Conservation (phyloP, 345 rosid species). For the Rhizophora apiculata region DNA sequence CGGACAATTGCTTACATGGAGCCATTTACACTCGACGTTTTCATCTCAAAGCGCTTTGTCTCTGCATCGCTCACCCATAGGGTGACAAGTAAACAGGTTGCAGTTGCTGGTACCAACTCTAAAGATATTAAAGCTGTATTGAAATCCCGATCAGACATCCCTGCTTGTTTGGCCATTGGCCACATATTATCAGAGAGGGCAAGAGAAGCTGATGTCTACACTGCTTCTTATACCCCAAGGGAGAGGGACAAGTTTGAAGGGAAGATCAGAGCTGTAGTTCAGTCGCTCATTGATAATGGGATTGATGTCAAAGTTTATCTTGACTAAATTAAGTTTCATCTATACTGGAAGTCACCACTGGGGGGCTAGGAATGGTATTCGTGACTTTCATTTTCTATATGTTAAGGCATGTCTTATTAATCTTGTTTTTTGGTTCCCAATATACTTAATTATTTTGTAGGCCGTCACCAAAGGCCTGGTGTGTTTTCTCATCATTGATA, state of each 20-base stretch:
- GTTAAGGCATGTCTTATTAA: too few relatives aligned
- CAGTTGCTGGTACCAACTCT: constrained; percentile 93
- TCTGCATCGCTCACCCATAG: constrained; percentile 90
- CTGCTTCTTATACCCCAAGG: constrained; percentile 79
- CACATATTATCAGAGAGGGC: constrained; percentile 76
- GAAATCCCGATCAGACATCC: constrained; percentile 79
- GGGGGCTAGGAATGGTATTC: too few relatives aligned
- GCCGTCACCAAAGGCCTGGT: too few relatives aligned
- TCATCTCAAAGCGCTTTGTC: constrained; percentile 89
- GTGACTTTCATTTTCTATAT: too few relatives aligned
- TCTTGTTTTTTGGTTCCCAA: too few relatives aligned
- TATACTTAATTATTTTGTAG: too few relatives aligned
- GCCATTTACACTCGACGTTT: constrained; percentile 84
- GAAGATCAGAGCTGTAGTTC: constrained; percentile 88
- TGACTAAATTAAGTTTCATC: constrained; percentile 32
- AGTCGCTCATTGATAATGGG: constrained; percentile 82
- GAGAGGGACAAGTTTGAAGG: constrained; percentile 96
- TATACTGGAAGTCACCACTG: too few relatives aligned
- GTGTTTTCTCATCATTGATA: too few relatives aligned
- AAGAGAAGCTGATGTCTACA: constrained; percentile 81
- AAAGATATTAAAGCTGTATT: constrained; percentile 87
- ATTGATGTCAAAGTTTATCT: constrained; percentile 79
- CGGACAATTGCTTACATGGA: constrained; percentile 78
- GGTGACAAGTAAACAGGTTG: constrained; percentile 87
- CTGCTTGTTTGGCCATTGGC: constrained; percentile 82